A percentile compares a stretch with the other conserved stretches of the same genome.
Conservation (phyloP, 2,329 filamentous ascomycete species). For the Cladosporium sphaerospermum region DNA sequence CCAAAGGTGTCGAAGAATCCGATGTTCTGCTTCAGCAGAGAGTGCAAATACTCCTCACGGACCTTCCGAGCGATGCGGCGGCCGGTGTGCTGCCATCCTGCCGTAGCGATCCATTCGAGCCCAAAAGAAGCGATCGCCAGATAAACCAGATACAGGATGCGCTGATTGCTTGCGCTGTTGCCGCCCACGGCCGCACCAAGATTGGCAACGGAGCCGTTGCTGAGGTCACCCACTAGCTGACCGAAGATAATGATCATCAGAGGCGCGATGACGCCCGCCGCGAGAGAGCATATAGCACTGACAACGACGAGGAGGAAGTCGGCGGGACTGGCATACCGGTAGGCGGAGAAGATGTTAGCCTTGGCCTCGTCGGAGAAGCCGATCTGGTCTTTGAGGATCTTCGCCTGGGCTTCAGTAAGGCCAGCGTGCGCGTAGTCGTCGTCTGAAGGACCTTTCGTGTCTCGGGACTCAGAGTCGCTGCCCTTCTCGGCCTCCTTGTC, state of each 20-base stretch:
- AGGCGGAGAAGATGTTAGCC: slow-evolving; percentile 7
- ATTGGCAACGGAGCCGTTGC: slow-evolving; percentile 38
- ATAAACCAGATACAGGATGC: slow-evolving; percentile 39
- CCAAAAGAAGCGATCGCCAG: slow-evolving; percentile 44
- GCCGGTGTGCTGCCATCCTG: slow-evolving; percentile 46
- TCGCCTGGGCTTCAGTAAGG: slow-evolving; percentile 7
- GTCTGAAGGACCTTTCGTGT: not conserved
- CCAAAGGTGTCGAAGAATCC: slow-evolving; percentile 49
- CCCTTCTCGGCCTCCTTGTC: not conserved
- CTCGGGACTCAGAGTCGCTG: not conserved
- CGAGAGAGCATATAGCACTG: slow-evolving; percentile 32
- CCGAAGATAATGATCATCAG: slow-evolving; percentile 41
- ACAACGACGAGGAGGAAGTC: slow-evolving; percentile 12
- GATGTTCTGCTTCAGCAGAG: slow-evolving; percentile 46
- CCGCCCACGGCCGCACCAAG: slow-evolving; percentile 34
- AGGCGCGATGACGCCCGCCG: slow-evolving; percentile 36
- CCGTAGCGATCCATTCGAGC: slow-evolving; percentile 36
- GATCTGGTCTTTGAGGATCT: slow-evolving; percentile 9
- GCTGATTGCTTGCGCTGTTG: slow-evolving; percentile 30
- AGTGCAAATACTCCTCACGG: slow-evolving; percentile 41
- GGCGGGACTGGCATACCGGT: not conserved
- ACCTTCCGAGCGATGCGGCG: slow-evolving; percentile 43
- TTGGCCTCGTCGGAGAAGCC: slow-evolving; percentile 2
- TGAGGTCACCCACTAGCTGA: slow-evolving; percentile 40
- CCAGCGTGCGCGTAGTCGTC: slow-evolving; percentile 3